These are phyloP conservation scores for Saturnispora hagleri DNA, from an alignment of 805 yeast species.

Conservation along the genomic window DNA sequence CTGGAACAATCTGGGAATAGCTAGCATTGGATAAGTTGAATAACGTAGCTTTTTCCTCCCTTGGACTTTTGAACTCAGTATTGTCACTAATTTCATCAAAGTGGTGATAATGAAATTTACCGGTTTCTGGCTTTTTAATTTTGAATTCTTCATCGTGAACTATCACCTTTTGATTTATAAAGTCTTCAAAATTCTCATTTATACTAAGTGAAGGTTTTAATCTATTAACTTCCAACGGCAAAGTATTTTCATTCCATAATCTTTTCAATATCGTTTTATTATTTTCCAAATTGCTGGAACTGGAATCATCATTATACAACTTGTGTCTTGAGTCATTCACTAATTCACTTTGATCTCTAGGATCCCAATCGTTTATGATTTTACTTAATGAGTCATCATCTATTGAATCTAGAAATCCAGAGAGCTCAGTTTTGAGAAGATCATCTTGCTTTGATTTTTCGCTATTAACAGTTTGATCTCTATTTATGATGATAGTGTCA, in stretches of 20 bases:
- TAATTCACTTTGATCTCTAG: constrained; percentile 16
- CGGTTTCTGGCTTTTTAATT: constrained; percentile 20
- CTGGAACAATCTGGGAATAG: constrained; percentile 20
- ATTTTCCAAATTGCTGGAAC: not conserved
- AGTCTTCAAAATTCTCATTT: constrained; percentile 21
- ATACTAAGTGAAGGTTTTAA: not conserved
- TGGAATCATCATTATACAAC: not conserved
- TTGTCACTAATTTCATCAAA: not conserved
- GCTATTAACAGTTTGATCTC: not conserved
- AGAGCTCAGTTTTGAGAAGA: not conserved
- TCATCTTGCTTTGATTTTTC: not conserved
- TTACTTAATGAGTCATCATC: constrained; percentile 29
- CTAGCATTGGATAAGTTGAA: constrained; percentile 13
- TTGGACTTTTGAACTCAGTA: constrained; percentile 3
- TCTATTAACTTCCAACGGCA: not conserved
- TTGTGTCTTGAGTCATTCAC: not conserved
- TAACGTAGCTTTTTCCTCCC: constrained; percentile 19
- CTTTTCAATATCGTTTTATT: constrained; percentile 17
- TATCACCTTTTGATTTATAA: constrained; percentile 24
- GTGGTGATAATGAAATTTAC: constrained; percentile 15
- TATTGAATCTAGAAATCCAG: not conserved
- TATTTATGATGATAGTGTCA: constrained; percentile 3
- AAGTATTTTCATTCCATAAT: constrained; percentile 18
- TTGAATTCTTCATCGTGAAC: constrained; percentile 24
- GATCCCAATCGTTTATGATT: constrained; percentile 32